Percentiles rank a stretch among this genome's conserved stretches.
These are phyloP conservation scores for Xylaria sp. DNA, from an alignment of 495 filamentous ascomycete species.

Conservation along the genomic window DNA sequence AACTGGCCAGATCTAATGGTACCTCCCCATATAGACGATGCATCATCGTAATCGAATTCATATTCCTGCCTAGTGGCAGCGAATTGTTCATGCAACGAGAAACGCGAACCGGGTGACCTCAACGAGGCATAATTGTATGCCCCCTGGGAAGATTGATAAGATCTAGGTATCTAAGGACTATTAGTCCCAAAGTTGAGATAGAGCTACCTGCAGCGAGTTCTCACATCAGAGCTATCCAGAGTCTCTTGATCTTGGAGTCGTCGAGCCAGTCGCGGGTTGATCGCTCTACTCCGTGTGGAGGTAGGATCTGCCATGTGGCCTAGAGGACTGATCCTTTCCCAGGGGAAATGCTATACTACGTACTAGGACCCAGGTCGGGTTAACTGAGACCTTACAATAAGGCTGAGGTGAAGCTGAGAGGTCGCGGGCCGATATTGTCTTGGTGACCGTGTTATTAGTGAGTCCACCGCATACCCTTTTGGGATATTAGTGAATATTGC, in stretches of 20 bases:
- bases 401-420: background rate
- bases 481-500: background rate
- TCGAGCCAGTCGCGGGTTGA: background rate
- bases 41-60: background rate
- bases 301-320: background rate
- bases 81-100: background rate
- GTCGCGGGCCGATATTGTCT: background rate
- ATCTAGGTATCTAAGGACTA: background rate
- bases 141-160: background rate
- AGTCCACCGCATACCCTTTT: too few relatives aligned
- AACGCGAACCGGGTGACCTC: background rate
- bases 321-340: background rate
- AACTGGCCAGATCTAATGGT: background rate
- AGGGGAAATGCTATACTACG: background rate
- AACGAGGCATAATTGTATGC: background rate
- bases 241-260: background rate
- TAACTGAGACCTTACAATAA: background rate
- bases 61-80: background rate
- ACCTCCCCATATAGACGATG: constrained; percentile 1
- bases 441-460: too few relatives aligned
- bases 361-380: background rate
- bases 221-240: background rate
- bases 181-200: background rate
- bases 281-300: too few relatives aligned
- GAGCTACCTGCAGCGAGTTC: background rate